Conservation (phyloP, 2,329 filamentous ascomycete genomes). For the Cladosporium phlei region DNA sequence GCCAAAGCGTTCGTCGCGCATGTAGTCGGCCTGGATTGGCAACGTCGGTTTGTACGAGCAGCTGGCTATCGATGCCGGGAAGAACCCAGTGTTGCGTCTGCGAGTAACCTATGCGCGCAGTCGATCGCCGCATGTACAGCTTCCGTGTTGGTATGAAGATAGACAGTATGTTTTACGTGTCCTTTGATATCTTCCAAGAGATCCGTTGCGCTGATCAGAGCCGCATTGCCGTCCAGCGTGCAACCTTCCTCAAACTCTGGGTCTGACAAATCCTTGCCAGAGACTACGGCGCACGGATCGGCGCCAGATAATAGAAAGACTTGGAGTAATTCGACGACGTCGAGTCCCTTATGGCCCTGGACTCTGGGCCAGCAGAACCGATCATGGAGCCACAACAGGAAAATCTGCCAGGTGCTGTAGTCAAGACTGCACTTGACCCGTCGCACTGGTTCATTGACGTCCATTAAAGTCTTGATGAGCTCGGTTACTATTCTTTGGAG, state of each 20-base stretch:
- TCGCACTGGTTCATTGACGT: neutral
- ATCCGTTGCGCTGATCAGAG: neutral
- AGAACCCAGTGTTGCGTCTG: too few species aligned
- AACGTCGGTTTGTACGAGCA: too few species aligned
- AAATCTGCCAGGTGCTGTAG: neutral
- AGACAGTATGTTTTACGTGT: too few species aligned
- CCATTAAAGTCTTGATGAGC: too few species aligned
- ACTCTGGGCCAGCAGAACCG: neutral
- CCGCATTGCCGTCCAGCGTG: neutral
- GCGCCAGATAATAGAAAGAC: neutral
- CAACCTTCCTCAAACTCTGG: too few species aligned
- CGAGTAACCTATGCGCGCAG: too few species aligned
- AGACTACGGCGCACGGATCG: neutral
- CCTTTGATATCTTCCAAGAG: neutral
- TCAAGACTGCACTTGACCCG: neutral
- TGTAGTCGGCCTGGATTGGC: neutral
- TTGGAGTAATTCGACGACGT: neutral
- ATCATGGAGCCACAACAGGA: neutral
- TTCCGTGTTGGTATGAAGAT: too few species aligned
- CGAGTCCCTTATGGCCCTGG: neutral
- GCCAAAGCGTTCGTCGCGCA: neutral
- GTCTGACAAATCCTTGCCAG: neutral
- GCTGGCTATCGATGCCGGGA: too few species aligned
- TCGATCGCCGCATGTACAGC: too few species aligned
- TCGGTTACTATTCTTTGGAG: too few species aligned